phyloP scores from a whole-genome alignment of 495 filamentous ascomycete genomes.

The Halenospora varia region DNA sequence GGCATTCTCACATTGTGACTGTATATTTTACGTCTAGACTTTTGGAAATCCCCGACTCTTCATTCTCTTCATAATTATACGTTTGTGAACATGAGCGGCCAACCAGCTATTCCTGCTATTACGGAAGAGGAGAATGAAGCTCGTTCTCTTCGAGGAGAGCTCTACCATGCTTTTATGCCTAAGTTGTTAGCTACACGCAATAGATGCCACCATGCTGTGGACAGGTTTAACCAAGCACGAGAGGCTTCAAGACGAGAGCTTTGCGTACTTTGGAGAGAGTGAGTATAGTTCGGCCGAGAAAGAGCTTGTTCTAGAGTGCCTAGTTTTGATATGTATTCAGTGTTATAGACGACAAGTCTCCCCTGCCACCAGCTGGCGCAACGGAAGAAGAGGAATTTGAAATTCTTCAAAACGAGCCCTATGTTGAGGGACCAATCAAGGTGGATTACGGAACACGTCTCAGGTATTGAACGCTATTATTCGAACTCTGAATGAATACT shows the following conservation, averaged over 20 bases:
- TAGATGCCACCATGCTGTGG: slow-evolving; percentile 54
- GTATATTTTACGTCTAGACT: too few species aligned
- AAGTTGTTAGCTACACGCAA: slow-evolving; percentile 49
- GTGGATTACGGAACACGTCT: slow-evolving; percentile 78
- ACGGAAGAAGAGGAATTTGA: slow-evolving; percentile 55
- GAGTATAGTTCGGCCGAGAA: too few species aligned
- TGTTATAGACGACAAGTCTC: slow-evolving; percentile 53
- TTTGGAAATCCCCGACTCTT: too few species aligned
- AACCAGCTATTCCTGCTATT: not conserved
- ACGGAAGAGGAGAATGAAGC: slow-evolving; percentile 37
- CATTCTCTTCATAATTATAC: not conserved
- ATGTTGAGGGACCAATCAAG: slow-evolving; percentile 66
- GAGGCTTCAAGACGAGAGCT: slow-evolving; percentile 52
- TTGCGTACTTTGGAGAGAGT: slow-evolving; percentile 74
- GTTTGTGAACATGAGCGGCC: too few species aligned
- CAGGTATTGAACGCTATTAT: slow-evolving; percentile 28
- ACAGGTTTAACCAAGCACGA: slow-evolving; percentile 57
- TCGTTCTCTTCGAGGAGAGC: slow-evolving; percentile 47
- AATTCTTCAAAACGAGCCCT: slow-evolving; percentile 57
- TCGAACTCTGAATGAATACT: not conserved
- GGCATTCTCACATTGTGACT: slow-evolving; percentile 3
- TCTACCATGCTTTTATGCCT: slow-evolving; percentile 45
- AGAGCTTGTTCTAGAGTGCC: not conserved
- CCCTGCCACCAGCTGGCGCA: slow-evolving; percentile 52
- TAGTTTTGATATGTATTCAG: slow-evolving; percentile 32